These are phyloP conservation scores for Scytalidium sp. DNA, from an alignment of 2,329 filamentous ascomycete species.

Conservation along the genomic window DNA sequence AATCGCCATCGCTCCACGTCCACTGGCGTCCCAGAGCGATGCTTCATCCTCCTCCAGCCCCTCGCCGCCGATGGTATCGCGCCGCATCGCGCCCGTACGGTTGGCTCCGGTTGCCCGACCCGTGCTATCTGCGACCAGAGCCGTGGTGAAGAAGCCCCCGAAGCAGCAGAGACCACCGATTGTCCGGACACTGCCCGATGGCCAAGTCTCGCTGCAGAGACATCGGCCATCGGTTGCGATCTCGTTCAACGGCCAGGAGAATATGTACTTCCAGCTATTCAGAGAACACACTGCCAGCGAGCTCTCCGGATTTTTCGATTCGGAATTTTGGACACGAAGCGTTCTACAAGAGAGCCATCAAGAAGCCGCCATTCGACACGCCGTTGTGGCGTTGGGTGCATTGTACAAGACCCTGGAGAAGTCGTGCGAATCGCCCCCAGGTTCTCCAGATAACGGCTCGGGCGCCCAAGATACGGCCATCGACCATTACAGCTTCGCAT, in stretches of 20 bases:
- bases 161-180: not conserved
- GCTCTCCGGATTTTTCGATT: constrained; percentile 65
- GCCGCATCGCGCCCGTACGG: not conserved
- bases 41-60: constrained; percentile 4
- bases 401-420: constrained; percentile 65
- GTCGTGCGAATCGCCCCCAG: constrained; percentile 45
- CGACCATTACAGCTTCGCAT: constrained; percentile 57
- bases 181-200: constrained; percentile 28
- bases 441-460: constrained; percentile 20
- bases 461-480: constrained; percentile 35
- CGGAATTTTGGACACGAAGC: constrained; percentile 60
- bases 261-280: constrained; percentile 61
- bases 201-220: not conserved
- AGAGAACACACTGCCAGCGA: constrained; percentile 58
- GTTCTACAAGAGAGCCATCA: constrained; percentile 63
- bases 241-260: constrained; percentile 49
- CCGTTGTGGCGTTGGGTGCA: constrained; percentile 63
- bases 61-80: constrained; percentile 4
- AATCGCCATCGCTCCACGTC: constrained; percentile 21
- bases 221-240: constrained; percentile 30
- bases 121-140: not conserved
- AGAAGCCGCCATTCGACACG: constrained; percentile 59
- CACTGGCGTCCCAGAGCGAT: not conserved
- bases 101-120: not conserved
- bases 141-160: not conserved